Base-by-base conservation (phyloP, 495 filamentous ascomycete genomes). In the Opeltia flavorubescens region DNA sequence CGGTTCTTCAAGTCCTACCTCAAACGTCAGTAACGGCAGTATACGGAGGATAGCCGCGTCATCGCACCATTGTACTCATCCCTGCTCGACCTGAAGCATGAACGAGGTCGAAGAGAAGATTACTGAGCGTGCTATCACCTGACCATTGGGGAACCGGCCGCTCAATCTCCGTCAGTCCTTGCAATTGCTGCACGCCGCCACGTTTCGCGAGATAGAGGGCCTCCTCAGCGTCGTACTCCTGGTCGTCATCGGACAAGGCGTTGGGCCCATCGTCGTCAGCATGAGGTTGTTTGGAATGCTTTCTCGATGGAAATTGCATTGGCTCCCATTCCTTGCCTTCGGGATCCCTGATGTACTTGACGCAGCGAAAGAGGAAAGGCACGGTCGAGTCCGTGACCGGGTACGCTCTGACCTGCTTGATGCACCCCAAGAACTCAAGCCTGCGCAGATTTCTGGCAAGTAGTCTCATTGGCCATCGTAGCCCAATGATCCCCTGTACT, bases 281-380 rank as follows among this genome's bases (percentile, higher is more conserved):
- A 36, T 66, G 65, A 33, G 62, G 66, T 17, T 64, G 60, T 52
- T 56, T 20, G 47, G 50, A 34, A 58, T n/a, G n/a, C n/a, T n/a
- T n/a, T n/a, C n/a, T n/a, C n/a, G n/a, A n/a, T 73, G 51, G 69
- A 62, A 43, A 81, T 76, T 47, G 69, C 66, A 17, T 74, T 66
- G 59, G 77, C 67, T 41, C 25, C 38, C 38, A 41, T 52, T 93
- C 86, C 9, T 73, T 70, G 12, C 72, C 61, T 4, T 71, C 76
- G 12, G 83, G 83, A n/a, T 85, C 81, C 17, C 85, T 74, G 18
- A 89, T 49, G 29, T 85, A 81, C 60, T 81, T 80, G 28, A 93
- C 66, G 50, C 85, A 89, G 13, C 68, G 62, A 46, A 71, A 65
- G 20, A 65, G 62, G 31, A 55, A 55, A 5, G 65, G 54, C 23